A percentile compares a stretch with the other conserved stretches of the same genome.
Evolutionary conservation across 2,329 filamentous ascomycete species (phyloP).

Genomic region (Claviceps sp.): DNA sequence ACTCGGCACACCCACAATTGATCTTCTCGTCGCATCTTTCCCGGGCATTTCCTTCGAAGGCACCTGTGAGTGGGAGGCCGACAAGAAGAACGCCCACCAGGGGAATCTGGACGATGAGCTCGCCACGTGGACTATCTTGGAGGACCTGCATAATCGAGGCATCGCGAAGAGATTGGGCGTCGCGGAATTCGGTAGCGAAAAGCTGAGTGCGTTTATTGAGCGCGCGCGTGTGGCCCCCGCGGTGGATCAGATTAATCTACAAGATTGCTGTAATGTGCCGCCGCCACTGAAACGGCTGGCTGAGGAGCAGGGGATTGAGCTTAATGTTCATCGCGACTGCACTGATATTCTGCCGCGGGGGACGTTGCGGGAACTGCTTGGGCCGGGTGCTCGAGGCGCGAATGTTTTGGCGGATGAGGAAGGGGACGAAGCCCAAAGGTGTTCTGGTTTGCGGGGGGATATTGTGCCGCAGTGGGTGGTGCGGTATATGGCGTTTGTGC

Average conservation of each 20-base stretch:
- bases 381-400: constrained; percentile 56
- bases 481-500: constrained; percentile 92
- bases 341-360: constrained; percentile 80
- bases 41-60: constrained; percentile 89
- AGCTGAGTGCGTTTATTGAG: constrained; percentile 64
- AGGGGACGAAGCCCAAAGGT: constrained; percentile 19
- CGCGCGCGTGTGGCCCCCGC: constrained; percentile 58
- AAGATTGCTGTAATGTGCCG: constrained; percentile 91
- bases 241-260: constrained; percentile 92
- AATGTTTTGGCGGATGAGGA: constrained; percentile 57
- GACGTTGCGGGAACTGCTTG: constrained; percentile 72
- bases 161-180: constrained; percentile 67
- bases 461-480: constrained; percentile 87
- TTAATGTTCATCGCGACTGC: constrained; percentile 89
- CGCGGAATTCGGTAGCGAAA: constrained; percentile 79
- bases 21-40: constrained; percentile 86
- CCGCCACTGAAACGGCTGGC: constrained; percentile 74
- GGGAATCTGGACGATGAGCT: constrained; percentile 54
- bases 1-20: constrained; percentile 60
- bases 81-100: constrained; percentile 46
- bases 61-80: constrained; percentile 69
- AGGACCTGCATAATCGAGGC: constrained; percentile 58
- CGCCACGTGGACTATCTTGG: constrained; percentile 59
- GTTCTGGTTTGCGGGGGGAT: constrained; percentile 55
- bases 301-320: constrained; percentile 69